Percentiles rank a stretch among this genome's conserved stretches.
phyloP scores from a whole-genome alignment of 805 yeast species.

The Phaffomyces antillensis region DNA sequence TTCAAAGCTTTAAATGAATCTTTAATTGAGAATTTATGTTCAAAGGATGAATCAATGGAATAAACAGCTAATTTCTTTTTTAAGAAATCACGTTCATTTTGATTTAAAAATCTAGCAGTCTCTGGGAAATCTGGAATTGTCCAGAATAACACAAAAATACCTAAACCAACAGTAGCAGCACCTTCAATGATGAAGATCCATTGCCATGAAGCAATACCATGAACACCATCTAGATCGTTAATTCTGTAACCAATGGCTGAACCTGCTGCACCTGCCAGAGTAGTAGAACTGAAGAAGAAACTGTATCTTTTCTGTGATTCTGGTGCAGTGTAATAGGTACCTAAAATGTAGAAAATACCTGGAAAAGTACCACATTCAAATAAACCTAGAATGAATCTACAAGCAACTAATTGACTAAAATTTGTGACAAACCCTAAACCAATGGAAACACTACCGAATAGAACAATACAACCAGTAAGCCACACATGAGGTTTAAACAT shows the following conservation, averaged over 20 bases:
- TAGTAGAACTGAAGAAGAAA: conserved; percentile 44
- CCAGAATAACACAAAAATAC: conserved; percentile 28
- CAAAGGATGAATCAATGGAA: conserved; percentile 31
- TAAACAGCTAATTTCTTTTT: conserved; percentile 30
- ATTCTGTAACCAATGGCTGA: conserved; percentile 46
- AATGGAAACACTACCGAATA: conserved; percentile 36
- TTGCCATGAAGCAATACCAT: conserved; percentile 37
- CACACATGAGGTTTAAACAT: conserved; percentile 33
- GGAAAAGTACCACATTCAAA: conserved; percentile 50
- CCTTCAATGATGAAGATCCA: conserved; percentile 49
- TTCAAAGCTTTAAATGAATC: conserved; percentile 39
- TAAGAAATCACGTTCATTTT: conserved; percentile 33
- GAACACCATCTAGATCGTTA: conserved; percentile 37
- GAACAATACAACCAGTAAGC: conserved; percentile 27
- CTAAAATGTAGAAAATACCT: conserved; percentile 39
- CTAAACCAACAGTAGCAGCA: conserved; percentile 33
- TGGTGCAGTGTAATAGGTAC: conserved; percentile 40
- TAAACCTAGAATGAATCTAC: conserved; percentile 45
- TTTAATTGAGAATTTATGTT: conserved; percentile 26
- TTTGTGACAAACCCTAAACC: conserved; percentile 36
- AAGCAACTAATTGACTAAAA: conserved; percentile 40
- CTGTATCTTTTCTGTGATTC: conserved; percentile 44
- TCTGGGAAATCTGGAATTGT: conserved; percentile 38
- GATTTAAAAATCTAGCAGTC: conserved; percentile 32
- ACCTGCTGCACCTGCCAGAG: conserved; percentile 50